Conservation (phyloP, 805 yeast genomes). For the Candida broadrunensis region DNA sequence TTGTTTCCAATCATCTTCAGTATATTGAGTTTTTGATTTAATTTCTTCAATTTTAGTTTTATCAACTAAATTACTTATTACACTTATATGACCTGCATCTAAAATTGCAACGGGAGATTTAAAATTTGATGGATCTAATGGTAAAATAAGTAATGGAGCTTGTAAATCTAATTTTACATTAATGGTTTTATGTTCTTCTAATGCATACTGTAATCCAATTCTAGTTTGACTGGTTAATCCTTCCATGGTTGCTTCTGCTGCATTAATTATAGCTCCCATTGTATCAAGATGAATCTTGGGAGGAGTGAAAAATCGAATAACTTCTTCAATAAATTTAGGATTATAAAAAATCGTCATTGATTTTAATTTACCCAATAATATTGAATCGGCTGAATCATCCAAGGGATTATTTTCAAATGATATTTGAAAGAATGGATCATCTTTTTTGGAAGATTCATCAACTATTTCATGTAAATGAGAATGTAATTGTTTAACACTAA, state of each 20-base stretch:
- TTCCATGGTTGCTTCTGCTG: slow-evolving; percentile 93
- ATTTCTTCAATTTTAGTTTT: slow-evolving; percentile 65
- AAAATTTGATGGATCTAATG: slow-evolving; percentile 75
- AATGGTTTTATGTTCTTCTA: slow-evolving; percentile 91
- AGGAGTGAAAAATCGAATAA: slow-evolving; percentile 76
- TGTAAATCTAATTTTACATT: slow-evolving; percentile 85
- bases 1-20: slow-evolving; percentile 69
- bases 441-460: slow-evolving; percentile 1
- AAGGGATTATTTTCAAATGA: slow-evolving; percentile 85
- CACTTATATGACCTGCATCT: slow-evolving; percentile 94
- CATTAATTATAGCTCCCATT: slow-evolving; percentile 84
- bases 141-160: slow-evolving; percentile 87
- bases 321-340: slow-evolving; percentile 74
- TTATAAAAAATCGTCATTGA: slow-evolving; percentile 91
- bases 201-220: slow-evolving; percentile 86
- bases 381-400: slow-evolving; percentile 80
- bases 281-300: slow-evolving; percentile 85
- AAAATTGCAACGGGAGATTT: slow-evolving; percentile 85
- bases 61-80: slow-evolving; percentile 76
- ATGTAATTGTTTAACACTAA: slow-evolving; percentile 70
- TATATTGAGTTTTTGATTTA: slow-evolving; percentile 57
- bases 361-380: slow-evolving; percentile 65
- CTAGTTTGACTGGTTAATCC: slow-evolving; percentile 88
- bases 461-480: slow-evolving; percentile 28
- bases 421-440: slow-evolving; percentile 75